phyloP scores from a whole-genome alignment of 139 green algal genomes.

The Micractinium sp. region DNA sequence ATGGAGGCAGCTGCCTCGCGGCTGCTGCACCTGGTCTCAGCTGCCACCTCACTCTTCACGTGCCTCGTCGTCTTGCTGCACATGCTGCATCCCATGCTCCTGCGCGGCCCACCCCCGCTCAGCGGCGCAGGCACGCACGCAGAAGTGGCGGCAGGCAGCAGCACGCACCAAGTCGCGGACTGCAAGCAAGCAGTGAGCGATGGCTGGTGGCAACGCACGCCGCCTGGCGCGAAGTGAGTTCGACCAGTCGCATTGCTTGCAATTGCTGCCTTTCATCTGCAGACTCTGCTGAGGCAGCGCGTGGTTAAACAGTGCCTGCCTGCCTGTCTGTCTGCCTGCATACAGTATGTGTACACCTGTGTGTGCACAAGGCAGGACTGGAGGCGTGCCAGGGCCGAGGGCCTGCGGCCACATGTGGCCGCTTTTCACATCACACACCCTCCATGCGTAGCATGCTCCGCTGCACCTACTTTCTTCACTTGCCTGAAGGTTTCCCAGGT shows the following conservation, averaged over 20 bases:
- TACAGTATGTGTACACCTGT: too few species aligned
- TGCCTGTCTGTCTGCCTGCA: neutral
- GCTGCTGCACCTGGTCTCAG: neutral
- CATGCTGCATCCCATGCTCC: neutral
- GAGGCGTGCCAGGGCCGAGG: too few species aligned
- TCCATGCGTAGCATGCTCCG: too few species aligned
- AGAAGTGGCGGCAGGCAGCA: neutral
- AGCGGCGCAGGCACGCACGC: neutral
- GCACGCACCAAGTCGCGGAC: neutral
- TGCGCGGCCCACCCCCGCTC: neutral
- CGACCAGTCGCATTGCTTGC: neutral
- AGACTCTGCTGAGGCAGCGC: too few species aligned
- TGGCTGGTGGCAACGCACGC: conserved; percentile 2
- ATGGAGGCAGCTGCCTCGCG: neutral
- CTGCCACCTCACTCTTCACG: neutral
- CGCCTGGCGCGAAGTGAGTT: neutral
- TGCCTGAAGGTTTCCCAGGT: too few species aligned
- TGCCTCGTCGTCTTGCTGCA: conserved; percentile 2
- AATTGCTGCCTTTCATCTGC: too few species aligned
- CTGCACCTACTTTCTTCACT: too few species aligned
- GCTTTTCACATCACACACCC: too few species aligned
- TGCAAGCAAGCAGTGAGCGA: neutral
- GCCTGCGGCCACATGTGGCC: too few species aligned
- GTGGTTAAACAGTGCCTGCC: too few species aligned
- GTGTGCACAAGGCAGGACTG: too few species aligned